Base-by-base conservation (phyloP, 305 asterid genomes). In the Fraxinus angustifolia region DNA sequence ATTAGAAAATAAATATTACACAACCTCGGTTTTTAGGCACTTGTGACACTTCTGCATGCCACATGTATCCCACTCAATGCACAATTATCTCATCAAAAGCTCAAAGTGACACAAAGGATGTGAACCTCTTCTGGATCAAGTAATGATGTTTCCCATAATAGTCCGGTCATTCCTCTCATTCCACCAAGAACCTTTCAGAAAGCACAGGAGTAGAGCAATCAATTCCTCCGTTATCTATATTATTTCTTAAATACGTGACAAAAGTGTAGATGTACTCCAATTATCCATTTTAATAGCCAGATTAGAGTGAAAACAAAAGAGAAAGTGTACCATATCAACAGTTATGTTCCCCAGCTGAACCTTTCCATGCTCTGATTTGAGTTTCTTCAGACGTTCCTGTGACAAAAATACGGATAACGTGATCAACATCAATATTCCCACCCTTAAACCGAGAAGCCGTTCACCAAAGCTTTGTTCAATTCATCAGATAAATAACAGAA, bases 151-250 rank as follows among this genome's bases (percentile, higher is more conserved):
- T 94, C 98, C 98, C 98, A 94, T 83, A 94, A 84, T 83, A 94
- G 88, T 82, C 98, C 98, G 19, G 95, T 94, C 98, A 94, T 94
- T 79, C 98, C 97, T 89, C 97, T 90, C 98, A 94, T 94, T 60
- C 98, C 98, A 85, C 97, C 97, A 38, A 94, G 91, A 71, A 94
- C 98, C 98, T 94, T 79, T 77, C 82, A 76, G 80, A 79, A 77
- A 80, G 38, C 81, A 48, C 60, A 33, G 36, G 80, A 26, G 71
- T 35, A 77, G 71, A 60, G 65, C 60, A 79, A 48, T 77, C 77
- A 78, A 60, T 77, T 50, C 60, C 80, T 73, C 74, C 60, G 28
- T 56, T 30, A 77, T 70, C 68, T n/a, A 53, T 53, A n/a, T n/a
- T 53, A 16, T n/a, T 4, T 53, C 31, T 45, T 19, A 58, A 31